Conservation (phyloP, 805 yeast genomes). For the Saccharomycopsis babjevae region DNA sequence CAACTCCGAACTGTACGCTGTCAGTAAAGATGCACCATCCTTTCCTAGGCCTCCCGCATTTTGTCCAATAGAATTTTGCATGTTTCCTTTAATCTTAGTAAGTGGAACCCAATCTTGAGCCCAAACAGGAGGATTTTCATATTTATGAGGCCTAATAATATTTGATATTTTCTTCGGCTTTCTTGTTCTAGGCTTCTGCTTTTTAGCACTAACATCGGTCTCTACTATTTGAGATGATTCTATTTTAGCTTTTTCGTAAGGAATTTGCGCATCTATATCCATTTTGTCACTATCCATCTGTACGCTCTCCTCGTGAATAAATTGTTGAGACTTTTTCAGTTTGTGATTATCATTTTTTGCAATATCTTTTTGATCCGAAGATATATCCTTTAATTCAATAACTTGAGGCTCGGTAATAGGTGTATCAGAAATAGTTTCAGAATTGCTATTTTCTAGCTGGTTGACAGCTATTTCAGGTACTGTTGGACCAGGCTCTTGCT, state of each 20-base stretch:
- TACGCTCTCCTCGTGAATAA: not conserved
- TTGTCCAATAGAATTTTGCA: not conserved
- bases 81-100: not conserved
- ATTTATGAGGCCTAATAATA: slow-evolving; percentile 12
- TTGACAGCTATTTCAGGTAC: not conserved
- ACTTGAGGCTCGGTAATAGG: not conserved
- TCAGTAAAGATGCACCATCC: not conserved
- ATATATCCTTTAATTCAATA: not conserved
- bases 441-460: not conserved
- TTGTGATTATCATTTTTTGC: not conserved
- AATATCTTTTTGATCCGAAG: not conserved
- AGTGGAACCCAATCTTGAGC: slow-evolving; percentile 61
- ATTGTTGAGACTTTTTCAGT: not conserved
- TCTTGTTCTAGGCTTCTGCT: not conserved
- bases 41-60: not conserved
- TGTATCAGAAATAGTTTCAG: not conserved
- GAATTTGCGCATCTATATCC: not conserved
- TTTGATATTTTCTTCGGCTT: slow-evolving; percentile 5
- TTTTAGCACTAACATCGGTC: not conserved
- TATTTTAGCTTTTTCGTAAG: not conserved
- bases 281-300: not conserved
- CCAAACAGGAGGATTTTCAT: slow-evolving; percentile 51
- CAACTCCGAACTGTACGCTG: slow-evolving; percentile 4
- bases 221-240: not conserved
- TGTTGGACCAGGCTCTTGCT: not conserved